Conservation (phyloP, 768 basidiomycete species). For the Macrolepiota fuliginosa region DNA sequence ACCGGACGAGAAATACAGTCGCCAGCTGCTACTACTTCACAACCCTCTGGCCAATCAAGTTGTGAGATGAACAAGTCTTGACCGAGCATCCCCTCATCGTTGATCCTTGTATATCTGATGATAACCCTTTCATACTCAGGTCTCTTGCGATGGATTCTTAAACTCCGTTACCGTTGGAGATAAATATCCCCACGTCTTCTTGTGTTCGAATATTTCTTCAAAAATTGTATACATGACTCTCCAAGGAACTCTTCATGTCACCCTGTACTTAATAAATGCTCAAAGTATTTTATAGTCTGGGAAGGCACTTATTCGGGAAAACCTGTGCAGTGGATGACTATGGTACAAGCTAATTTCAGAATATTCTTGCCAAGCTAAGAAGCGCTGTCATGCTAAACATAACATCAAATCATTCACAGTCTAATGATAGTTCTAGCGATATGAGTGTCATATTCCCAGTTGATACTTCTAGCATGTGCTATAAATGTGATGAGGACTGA, state of each 20-base stretch:
- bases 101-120: neutral
- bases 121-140: neutral
- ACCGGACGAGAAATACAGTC: neutral
- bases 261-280: neutral
- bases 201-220: neutral
- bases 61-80: neutral
- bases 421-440: slow-evolving; percentile 3
- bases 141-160: neutral
- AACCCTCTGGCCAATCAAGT: neutral
- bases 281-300: neutral
- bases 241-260: neutral
- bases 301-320: neutral
- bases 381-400: slow-evolving; percentile 1
- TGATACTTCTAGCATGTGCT: neutral
- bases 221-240: neutral
- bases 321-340: neutral
- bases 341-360: neutral
- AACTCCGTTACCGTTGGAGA: neutral
- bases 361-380: slow-evolving; percentile 4
- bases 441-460: slow-evolving; percentile 3
- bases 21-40: neutral
- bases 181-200: neutral
- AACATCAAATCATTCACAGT: neutral
- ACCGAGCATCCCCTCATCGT: neutral
- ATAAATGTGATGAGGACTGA: neutral